Conservation (phyloP, 495 filamentous ascomycete species). For the Penicillium riverlandense region DNA sequence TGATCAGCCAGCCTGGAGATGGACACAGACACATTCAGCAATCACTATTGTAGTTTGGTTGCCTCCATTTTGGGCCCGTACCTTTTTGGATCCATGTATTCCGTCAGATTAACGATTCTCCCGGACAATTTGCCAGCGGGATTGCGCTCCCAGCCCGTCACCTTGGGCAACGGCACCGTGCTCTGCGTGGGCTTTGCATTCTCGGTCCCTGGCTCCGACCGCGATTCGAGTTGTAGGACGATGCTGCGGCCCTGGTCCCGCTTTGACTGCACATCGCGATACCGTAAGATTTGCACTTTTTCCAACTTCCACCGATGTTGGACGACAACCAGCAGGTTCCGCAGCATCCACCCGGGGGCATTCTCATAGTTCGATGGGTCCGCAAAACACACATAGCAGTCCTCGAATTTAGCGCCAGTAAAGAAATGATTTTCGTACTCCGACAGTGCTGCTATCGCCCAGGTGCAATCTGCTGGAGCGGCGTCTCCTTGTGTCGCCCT, state of each 20-base stretch:
- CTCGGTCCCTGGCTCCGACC: constrained; percentile 15
- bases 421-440: constrained; percentile 88
- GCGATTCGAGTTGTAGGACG: constrained; percentile 60
- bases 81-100: constrained; percentile 83
- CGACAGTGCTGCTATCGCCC: constrained; percentile 68
- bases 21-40: background rate
- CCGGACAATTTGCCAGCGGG: constrained; percentile 64
- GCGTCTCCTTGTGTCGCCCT: background rate
- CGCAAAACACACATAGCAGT: constrained; percentile 78
- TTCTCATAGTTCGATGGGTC: constrained; percentile 86
- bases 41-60: background rate
- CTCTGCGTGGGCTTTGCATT: constrained; percentile 19
- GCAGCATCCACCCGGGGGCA: constrained; percentile 84
- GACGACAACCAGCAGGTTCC: constrained; percentile 84
- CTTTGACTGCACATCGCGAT: constrained; percentile 68
- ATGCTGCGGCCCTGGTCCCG: constrained; percentile 75
- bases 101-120: constrained; percentile 69
- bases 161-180: constrained; percentile 61
- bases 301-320: constrained; percentile 71
- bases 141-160: constrained; percentile 93
- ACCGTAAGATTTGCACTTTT: constrained; percentile 81
- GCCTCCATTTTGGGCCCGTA: constrained; percentile 11
- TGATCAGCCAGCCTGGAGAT: constrained; percentile 68
- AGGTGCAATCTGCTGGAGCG: constrained; percentile 24
- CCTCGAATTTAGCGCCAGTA: constrained; percentile 52